Evolutionary conservation across 768 basidiomycete species (phyloP).

Genomic region (Lactarius trivialis): DNA sequence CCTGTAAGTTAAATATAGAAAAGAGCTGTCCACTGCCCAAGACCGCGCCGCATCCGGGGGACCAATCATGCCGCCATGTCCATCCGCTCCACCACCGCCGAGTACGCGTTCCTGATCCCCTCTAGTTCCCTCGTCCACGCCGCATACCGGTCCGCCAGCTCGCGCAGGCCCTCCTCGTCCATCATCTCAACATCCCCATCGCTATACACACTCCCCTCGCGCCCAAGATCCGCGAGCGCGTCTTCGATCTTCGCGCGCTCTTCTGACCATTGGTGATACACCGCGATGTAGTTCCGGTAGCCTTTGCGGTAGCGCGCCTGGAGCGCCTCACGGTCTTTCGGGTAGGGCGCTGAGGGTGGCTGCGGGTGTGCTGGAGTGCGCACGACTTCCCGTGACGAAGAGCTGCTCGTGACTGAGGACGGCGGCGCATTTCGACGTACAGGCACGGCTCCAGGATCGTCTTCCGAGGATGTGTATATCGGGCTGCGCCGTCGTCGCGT

Average conservation of each 20-base stretch:
- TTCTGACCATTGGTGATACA: slow-evolving; percentile 40
- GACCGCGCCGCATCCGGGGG: background rate
- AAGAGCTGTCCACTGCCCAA: background rate
- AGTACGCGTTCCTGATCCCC: slow-evolving; percentile 39
- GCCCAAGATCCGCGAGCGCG: slow-evolving; percentile 39
- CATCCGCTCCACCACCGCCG: slow-evolving; percentile 25
- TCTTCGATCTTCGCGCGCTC: slow-evolving; percentile 49
- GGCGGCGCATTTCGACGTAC: slow-evolving; percentile 21
- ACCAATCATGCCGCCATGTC: slow-evolving; percentile 8
- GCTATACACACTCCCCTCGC: slow-evolving; percentile 36
- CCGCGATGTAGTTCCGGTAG: slow-evolving; percentile 46
- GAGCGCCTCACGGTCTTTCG: slow-evolving; percentile 45
- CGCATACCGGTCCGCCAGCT: slow-evolving; percentile 40
- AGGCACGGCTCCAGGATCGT: slow-evolving; percentile 15
- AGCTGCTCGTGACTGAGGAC: slow-evolving; percentile 24
- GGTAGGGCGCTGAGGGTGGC: slow-evolving; percentile 29
- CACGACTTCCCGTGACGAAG: slow-evolving; percentile 30
- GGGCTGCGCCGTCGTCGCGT: slow-evolving; percentile 18
- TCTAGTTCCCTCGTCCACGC: slow-evolving; percentile 48
- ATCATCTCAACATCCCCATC: slow-evolving; percentile 46
- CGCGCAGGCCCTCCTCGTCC: slow-evolving; percentile 41
- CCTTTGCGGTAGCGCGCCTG: slow-evolving; percentile 46
- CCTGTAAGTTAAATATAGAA: slow-evolving; percentile 8
- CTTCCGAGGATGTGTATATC: slow-evolving; percentile 23
- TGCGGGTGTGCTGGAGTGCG: slow-evolving; percentile 6